Evolutionary conservation across 352 stramenopile genomes (phyloP).

Genomic region (Elongisporangium undulatum): DNA sequence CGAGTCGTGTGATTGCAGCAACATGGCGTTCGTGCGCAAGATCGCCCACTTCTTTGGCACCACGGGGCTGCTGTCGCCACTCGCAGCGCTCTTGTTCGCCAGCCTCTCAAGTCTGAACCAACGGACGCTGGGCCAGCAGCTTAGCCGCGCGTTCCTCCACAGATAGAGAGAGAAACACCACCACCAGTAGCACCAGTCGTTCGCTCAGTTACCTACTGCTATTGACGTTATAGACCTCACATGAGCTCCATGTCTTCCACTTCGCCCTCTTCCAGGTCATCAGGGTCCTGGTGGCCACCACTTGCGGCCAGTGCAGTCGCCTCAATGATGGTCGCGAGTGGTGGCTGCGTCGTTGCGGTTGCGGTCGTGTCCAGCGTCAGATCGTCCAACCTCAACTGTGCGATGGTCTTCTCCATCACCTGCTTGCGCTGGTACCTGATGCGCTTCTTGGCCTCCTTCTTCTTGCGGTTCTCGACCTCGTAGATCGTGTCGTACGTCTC

Average conservation of each 20-base stretch:
- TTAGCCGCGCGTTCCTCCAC: neutral
- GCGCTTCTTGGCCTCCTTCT: slow-evolving; percentile 70
- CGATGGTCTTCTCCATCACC: slow-evolving; percentile 59
- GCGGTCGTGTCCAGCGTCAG: slow-evolving; percentile 27
- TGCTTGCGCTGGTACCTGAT: slow-evolving; percentile 38
- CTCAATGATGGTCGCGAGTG: neutral
- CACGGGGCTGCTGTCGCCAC: slow-evolving; percentile 10
- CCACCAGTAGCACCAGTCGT: neutral
- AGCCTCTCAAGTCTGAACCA: neutral
- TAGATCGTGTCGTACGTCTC: slow-evolving; percentile 76
- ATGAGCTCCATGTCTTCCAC: slow-evolving; percentile 28
- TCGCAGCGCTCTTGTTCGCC: neutral
- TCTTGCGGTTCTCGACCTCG: slow-evolving; percentile 63
- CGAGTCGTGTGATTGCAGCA: slow-evolving; percentile 4
- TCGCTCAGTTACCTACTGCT: slow-evolving; percentile 1
- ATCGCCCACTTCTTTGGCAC: slow-evolving; percentile 16
- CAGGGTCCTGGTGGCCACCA: neutral
- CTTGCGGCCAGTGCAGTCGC: neutral
- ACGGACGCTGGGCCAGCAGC: neutral
- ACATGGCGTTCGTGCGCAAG: slow-evolving; percentile 17
- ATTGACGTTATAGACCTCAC: slow-evolving; percentile 5
- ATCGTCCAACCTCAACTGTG: slow-evolving; percentile 47
- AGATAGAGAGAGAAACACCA: slow-evolving; percentile 3
- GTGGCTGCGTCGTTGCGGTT: neutral
- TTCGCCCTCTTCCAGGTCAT: slow-evolving; percentile 26